A percentile compares a stretch with the other conserved stretches of the same genome.
phyloP scores from a whole-genome alignment of 169 alveolate genomes.

The Cyclospora cayetanensis region DNA sequence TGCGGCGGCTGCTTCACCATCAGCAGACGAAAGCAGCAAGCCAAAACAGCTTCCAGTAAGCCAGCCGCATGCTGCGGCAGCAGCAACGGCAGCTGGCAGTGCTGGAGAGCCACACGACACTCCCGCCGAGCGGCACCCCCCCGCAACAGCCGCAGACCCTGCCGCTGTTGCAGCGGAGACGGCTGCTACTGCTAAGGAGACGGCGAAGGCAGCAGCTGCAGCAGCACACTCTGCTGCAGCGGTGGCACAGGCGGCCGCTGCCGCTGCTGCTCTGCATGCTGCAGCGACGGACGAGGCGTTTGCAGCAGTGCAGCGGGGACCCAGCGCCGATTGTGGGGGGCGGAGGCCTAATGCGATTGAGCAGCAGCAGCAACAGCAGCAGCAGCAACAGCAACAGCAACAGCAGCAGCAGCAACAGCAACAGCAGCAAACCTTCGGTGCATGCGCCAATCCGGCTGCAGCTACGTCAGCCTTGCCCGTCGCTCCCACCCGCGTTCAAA shows the following conservation, averaged over 20 bases:
- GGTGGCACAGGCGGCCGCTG: slow-evolving; percentile 58
- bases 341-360: neutral
- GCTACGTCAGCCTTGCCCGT: neutral
- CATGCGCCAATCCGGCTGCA: neutral
- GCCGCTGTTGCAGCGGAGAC: slow-evolving; percentile 50
- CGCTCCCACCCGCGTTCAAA: neutral
- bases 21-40: neutral
- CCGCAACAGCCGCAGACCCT: slow-evolving; percentile 22
- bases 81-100: slow-evolving; percentile 23
- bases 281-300: slow-evolving; percentile 54
- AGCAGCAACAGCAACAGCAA: slow-evolving; percentile 36
- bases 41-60: neutral
- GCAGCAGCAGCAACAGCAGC: slow-evolving; percentile 50
- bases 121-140: slow-evolving; percentile 21
- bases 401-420: slow-evolving; percentile 35
- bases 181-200: slow-evolving; percentile 52
- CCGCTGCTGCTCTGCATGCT: slow-evolving; percentile 55
- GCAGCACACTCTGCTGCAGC: slow-evolving; percentile 24
- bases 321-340: slow-evolving; percentile 11
- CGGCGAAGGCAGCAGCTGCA: slow-evolving; percentile 57
- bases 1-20: slow-evolving; percentile 10
- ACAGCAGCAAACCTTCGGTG: neutral
- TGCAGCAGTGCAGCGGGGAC: slow-evolving; percentile 63
- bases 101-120: slow-evolving; percentile 30
- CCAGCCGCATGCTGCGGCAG: slow-evolving; percentile 40